Conservation (phyloP, 371 early-diverging fungal species). For the Mucor irregularis region DNA sequence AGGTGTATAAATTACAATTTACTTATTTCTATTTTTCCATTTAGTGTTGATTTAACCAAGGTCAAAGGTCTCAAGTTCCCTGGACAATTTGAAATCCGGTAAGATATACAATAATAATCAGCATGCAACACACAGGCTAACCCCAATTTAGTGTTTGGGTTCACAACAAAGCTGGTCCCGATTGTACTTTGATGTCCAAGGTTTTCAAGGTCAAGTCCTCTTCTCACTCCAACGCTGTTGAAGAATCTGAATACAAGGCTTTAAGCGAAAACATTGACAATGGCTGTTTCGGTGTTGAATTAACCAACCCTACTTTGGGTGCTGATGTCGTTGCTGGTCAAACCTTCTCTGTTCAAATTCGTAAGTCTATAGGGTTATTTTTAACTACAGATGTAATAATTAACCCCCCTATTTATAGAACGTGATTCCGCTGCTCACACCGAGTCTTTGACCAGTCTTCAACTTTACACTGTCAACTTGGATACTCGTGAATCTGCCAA, state of each 20-base stretch:
- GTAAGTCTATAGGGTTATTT: slow-evolving; percentile 6
- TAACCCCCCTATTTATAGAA: slow-evolving; percentile 5
- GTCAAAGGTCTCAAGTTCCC: slow-evolving; percentile 38
- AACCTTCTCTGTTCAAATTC: slow-evolving; percentile 32
- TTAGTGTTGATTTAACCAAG: slow-evolving; percentile 47
- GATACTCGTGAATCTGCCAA: slow-evolving; percentile 31
- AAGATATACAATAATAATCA: slow-evolving; percentile 12
- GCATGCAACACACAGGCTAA: background rate
- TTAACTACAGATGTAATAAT: background rate
- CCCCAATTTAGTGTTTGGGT: slow-evolving; percentile 38
- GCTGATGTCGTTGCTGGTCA: slow-evolving; percentile 24
- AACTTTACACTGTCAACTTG: slow-evolving; percentile 40
- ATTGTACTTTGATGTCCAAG: slow-evolving; percentile 55
- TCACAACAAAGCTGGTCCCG: slow-evolving; percentile 43
- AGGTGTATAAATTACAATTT: background rate
- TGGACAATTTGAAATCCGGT: slow-evolving; percentile 53
- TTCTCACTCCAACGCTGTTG: slow-evolving; percentile 41
- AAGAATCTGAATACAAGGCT: slow-evolving; percentile 26
- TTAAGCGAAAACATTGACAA: slow-evolving; percentile 40
- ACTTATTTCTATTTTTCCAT: background rate
- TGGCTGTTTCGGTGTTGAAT: slow-evolving; percentile 51
- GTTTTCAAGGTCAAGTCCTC: slow-evolving; percentile 44
- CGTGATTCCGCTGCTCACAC: slow-evolving; percentile 48
- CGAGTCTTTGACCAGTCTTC: slow-evolving; percentile 26
- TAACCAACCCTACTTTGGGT: slow-evolving; percentile 35